Base-by-base conservation (phyloP, 2,329 filamentous ascomycete genomes). In the Epichloe typhina region DNA sequence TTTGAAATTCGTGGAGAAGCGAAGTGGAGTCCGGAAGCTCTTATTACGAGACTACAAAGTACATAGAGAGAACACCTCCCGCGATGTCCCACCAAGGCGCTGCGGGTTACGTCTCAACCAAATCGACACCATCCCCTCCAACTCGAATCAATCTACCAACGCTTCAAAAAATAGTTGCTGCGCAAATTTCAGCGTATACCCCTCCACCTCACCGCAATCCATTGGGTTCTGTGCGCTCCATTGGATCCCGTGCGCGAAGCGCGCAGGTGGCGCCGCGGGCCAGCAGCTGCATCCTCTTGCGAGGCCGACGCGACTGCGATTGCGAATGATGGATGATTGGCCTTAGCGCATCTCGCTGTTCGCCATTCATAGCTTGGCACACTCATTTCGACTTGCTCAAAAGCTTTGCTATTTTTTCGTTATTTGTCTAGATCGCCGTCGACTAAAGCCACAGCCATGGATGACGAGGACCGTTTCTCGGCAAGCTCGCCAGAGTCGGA, bases 401-500 rank as follows among this genome's bases (percentile, higher is more conserved):
- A 39, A 19, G 31, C 19, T 15, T 17, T 8, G 15, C 12, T 17
- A 38, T 31, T 12, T 17, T 12, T 31, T 23, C 13, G 12, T n/a
- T 7, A 9, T 11, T 15, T 11, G 3, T 7, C n/a, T 17, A 3
- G 4, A 26, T 23, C 31, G 9, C 21, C 15, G 4, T 23, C 21
- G 31, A 39, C 36, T 36, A 21, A 23, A 40, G 36, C 36, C 9
- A 23, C 19, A 39, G 23, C 13, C 40, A 65, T 66, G 63, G 63
- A 65, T 41, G 63, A 66, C 15, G 63, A 65, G 44, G 63, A 66
- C 47, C 61, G 60, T 23, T 64, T 58, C 46, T 63, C 61, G 3
- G 62, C 54, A 21, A 65, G 62, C 56, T 64, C 63, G 35, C 57
- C 52, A 17, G 61, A 65, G 38, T 63, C 64, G 8, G 66, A 69